phyloP scores from a whole-genome alignment of 129 eudicot genomes.

The Flaveria brownii region DNA sequence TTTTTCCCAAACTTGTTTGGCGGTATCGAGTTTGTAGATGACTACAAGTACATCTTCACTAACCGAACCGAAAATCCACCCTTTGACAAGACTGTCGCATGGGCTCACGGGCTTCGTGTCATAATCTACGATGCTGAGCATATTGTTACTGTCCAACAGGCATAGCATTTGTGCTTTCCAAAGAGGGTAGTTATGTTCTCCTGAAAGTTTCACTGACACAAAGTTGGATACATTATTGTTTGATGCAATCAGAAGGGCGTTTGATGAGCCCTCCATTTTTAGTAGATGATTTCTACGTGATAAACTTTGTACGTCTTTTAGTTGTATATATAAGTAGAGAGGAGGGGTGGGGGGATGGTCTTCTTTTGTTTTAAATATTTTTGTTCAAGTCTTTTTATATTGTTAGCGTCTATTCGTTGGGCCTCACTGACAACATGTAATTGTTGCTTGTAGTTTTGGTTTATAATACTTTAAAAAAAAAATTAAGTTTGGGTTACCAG shows the following conservation, averaged over 20 bases:
- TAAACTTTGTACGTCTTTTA: no score
- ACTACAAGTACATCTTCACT: constrained; percentile 12
- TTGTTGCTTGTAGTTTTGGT: no score
- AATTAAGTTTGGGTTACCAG: no score
- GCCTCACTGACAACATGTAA: no score
- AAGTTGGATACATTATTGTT: constrained; percentile 18
- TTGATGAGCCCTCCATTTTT: no score
- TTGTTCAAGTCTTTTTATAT: no score
- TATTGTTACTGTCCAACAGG: constrained; percentile 16
- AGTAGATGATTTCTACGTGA: no score
- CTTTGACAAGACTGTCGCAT: constrained; percentile 15
- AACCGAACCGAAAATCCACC: constrained; percentile 21
- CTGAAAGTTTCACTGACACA: constrained; percentile 26
- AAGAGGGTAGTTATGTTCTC: constrained; percentile 1
- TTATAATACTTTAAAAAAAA: no score
- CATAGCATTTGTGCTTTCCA: constrained; percentile 23
- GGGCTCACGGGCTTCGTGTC: neutral
- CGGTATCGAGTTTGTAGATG: neutral
- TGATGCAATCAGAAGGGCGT: neutral
- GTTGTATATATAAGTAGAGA: no score
- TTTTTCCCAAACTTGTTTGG: constrained; percentile 21
- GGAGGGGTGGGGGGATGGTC: no score
- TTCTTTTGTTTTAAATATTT: no score
- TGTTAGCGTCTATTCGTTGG: no score
- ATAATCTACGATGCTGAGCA: constrained; percentile 8